Percentiles rank a stretch among this genome's conserved stretches.
Evolutionary conservation across 2,329 filamentous ascomycete species (phyloP).

Genomic region (Triangularia verruculosa): DNA sequence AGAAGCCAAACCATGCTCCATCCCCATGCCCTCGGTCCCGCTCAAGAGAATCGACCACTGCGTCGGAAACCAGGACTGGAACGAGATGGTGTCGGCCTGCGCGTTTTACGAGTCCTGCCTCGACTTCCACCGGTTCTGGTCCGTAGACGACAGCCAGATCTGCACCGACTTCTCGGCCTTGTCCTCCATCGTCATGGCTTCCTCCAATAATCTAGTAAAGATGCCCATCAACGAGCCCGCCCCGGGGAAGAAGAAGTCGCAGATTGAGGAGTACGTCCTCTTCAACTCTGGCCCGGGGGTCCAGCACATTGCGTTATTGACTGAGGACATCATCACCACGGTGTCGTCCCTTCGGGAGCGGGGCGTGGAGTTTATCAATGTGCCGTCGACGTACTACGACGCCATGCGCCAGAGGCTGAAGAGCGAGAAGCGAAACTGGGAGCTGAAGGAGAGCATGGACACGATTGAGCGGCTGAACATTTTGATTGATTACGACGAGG

Average conservation of each 20-base stretch:
- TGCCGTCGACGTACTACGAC: constrained; percentile 83
- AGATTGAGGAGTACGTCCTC: constrained; percentile 90
- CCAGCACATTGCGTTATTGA: constrained; percentile 89
- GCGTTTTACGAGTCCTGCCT: constrained; percentile 82
- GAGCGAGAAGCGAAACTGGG: constrained; percentile 56
- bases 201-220: constrained; percentile 80
- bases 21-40: constrained; percentile 58
- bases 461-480: constrained; percentile 76
- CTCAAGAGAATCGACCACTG: constrained; percentile 88
- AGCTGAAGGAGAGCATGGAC: constrained; percentile 76
- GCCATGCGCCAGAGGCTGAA: constrained; percentile 72
- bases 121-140: constrained; percentile 96
- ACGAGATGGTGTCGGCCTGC: constrained; percentile 71
- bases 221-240: constrained; percentile 99
- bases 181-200: constrained; percentile 86
- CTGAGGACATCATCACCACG: constrained; percentile 71
- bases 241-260: constrained; percentile 80
- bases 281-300: constrained; percentile 90
- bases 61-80: constrained; percentile 95
- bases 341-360: constrained; percentile 79
- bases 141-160: constrained; percentile 88
- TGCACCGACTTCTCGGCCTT: constrained; percentile 89
- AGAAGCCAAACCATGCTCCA: constrained; percentile 34
- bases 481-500: constrained; percentile 92
- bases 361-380: constrained; percentile 88